Base-by-base conservation (phyloP, 176 grass and related monocot species). In the Carex pumila region DNA sequence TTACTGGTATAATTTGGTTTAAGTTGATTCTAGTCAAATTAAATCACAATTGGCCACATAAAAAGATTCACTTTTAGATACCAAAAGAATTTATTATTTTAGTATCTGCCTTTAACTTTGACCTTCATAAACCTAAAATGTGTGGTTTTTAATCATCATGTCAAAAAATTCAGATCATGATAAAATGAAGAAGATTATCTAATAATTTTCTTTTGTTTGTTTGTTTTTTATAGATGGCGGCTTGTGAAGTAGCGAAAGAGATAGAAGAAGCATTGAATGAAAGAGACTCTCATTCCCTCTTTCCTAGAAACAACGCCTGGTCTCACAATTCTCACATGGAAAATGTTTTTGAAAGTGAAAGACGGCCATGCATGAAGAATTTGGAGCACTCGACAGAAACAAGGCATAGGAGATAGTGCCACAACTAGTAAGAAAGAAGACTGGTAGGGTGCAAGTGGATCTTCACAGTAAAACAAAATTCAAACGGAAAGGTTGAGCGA, bases 241-340 rank as follows among this genome's bases (percentile, higher is more conserved):
- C 86, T 43, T 72, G 10, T 4, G 94, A 93, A 7, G 89, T 97
- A 1, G 94, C 93, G 7, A 90, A 49, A 65, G 86, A 85, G 18
- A 85, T 97, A 43, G 89, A 97, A 75, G 86, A 71, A 62, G 89
- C 91, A 3, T 87, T 97, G 39, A 69, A 83, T 25, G 25, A 90
- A 85, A 85, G 29, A 80, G 89, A 88, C 8, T 12, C 36, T 50
- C 56, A 57, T 68, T 17, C 10, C 60, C 65, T 58, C 13, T 84
- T 86, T 86, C 83, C 88, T 25, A 73, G 88, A 88, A 88, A 71
- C 79, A 22, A 34, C 9, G 78, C 67, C 7, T 91, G 82, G 86
- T 37, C 85, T 4, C 87, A 75, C 21, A 71, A 86, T 1, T 69
- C 80, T 0, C 86, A 88, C 30, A 72, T 88, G 81, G 84, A 87